phyloP scores from a whole-genome alignment of 129 eudicot genomes.

The Scalesia atractyloides region DNA sequence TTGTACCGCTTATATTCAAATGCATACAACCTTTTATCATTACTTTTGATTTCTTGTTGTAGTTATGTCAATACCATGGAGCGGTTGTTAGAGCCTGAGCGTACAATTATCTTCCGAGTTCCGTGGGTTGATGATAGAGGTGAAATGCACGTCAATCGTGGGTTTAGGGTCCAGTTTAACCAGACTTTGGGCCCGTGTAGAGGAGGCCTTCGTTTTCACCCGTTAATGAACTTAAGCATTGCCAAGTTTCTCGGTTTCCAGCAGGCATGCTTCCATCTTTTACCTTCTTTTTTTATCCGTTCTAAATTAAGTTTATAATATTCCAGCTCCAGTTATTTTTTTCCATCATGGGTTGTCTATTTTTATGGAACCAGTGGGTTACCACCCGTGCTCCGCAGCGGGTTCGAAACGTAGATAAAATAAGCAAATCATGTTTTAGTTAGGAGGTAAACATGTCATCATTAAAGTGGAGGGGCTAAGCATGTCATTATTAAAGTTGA shows the following conservation, averaged over 20 bases:
- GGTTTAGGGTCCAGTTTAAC: constrained; percentile 86
- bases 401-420: no score
- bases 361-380: not conserved
- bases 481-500: no score
- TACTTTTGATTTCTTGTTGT: constrained; percentile 23
- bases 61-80: constrained; percentile 96
- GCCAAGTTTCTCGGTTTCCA: constrained; percentile 94
- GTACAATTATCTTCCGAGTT: constrained; percentile 80
- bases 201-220: constrained; percentile 97
- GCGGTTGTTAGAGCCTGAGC: constrained; percentile 96
- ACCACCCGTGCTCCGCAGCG: no score
- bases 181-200: constrained; percentile 97
- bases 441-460: no score
- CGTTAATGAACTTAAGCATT: constrained; percentile 87
- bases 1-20: not conserved
- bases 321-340: not conserved
- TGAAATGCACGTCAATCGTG: constrained; percentile 94
- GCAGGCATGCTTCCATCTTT: constrained; percentile 58
- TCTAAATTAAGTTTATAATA: not conserved
- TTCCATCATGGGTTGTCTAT: not conserved
- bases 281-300: constrained; percentile 2
- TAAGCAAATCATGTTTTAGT: no score
- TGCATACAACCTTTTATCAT: not conserved
- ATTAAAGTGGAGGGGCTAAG: no score
- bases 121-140: constrained; percentile 99